A percentile compares a stretch with the other conserved stretches of the same genome.
Conservation (phyloP, 257 asterid genomes). For the Salvia rosmarinus region DNA sequence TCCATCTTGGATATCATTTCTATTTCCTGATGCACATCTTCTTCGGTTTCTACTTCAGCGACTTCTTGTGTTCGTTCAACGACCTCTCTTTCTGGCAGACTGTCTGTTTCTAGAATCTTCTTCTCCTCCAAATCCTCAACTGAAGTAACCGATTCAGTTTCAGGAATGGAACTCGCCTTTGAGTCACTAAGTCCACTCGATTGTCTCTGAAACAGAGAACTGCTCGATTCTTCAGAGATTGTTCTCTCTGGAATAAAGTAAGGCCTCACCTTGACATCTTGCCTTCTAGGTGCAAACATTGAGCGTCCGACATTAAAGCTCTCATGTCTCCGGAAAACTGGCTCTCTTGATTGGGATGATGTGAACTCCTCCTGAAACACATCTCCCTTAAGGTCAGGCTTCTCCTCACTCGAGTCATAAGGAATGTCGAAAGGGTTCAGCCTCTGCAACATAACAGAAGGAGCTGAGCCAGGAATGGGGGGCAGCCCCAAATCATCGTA, state of each 20-base stretch:
- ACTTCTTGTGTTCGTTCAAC: constrained; percentile 25
- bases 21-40: constrained; percentile 40
- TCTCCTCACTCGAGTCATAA: constrained; percentile 82
- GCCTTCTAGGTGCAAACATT: constrained; percentile 52
- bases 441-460: constrained; percentile 71
- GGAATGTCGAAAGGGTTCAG: constrained; percentile 88
- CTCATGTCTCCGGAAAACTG: constrained; percentile 66
- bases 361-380: constrained; percentile 67
- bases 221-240: constrained; percentile 61
- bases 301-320: constrained; percentile 75
- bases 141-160: constrained; percentile 68
- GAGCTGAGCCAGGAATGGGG: constrained; percentile 94
- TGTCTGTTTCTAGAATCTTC: constrained; percentile 46
- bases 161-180: constrained; percentile 73
- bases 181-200: constrained; percentile 84
- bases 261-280: constrained; percentile 62
- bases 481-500: constrained; percentile 60
- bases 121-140: constrained; percentile 62
- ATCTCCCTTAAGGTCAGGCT: constrained; percentile 77
- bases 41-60: constrained; percentile 29
- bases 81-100: constrained; percentile 34
- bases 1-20: constrained; percentile 44
- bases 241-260: constrained; percentile 63
- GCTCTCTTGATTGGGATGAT: constrained; percentile 51
- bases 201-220: constrained; percentile 61